These are phyloP conservation scores for Eucalyptus polyanthemos DNA, from an alignment of 345 rosid genomes.

Conservation along the genomic window DNA sequence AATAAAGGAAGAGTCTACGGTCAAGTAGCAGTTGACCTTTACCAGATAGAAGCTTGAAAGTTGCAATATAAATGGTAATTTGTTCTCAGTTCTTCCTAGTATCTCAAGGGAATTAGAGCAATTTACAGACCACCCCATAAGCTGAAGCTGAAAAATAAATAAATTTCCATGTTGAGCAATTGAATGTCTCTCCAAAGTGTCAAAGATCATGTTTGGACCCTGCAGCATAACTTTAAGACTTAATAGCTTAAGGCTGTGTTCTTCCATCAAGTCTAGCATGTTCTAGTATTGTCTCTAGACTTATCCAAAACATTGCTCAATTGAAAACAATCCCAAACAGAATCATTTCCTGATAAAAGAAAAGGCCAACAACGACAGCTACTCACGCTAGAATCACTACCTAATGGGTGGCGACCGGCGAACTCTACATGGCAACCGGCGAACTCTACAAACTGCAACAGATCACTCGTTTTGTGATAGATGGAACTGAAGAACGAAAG, in stretches of 20 bases:
- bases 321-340: background rate
- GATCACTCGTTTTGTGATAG: background rate
- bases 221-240: too few species aligned
- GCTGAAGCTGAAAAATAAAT: background rate
- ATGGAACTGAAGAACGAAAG: background rate
- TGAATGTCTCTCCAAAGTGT: background rate
- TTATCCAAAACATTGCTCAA: background rate
- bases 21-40: background rate
- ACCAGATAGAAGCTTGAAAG: background rate
- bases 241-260: too few species aligned
- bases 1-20: background rate
- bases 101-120: background rate
- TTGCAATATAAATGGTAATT: background rate
- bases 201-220: background rate
- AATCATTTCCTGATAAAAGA: background rate
- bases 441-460: background rate
- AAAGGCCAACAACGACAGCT: background rate
- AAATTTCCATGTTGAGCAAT: background rate
- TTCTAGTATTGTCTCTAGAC: too few species aligned
- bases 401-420: background rate
- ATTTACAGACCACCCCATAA: background rate
- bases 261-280: too few species aligned
- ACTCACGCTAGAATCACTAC: background rate
- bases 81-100: background rate
- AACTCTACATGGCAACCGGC: too few species aligned